Evolutionary conservation across 1,284 basidiomycete species (phyloP).

Genomic region (Boletus smithii): DNA sequence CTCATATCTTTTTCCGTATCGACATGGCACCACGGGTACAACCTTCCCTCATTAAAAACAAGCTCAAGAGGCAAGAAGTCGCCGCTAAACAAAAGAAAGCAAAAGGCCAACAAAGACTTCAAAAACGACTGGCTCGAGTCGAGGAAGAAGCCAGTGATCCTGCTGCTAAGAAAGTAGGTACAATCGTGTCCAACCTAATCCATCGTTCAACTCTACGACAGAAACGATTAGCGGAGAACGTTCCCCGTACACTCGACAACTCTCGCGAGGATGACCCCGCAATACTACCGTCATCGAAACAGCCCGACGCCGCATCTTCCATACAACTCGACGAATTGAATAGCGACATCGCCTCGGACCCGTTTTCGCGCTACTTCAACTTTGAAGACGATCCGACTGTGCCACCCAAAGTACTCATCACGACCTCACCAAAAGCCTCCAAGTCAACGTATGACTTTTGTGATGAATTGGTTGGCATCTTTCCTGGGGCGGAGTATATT

Average conservation of each 20-base stretch:
- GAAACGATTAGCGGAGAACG: slow-evolving; percentile 82
- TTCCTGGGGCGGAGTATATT: slow-evolving; percentile 94
- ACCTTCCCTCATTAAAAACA: slow-evolving; percentile 76
- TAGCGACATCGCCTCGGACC: slow-evolving; percentile 67
- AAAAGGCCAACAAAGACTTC: slow-evolving; percentile 79
- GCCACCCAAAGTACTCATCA: slow-evolving; percentile 86
- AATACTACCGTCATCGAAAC: slow-evolving; percentile 53
- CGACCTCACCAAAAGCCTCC: slow-evolving; percentile 85
- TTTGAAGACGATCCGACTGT: slow-evolving; percentile 58
- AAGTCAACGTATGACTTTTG: slow-evolving; percentile 85
- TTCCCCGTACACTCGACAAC: slow-evolving; percentile 92
- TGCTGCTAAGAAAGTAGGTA: slow-evolving; percentile 65
- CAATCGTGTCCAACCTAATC: not conserved
- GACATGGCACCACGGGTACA: slow-evolving; percentile 58
- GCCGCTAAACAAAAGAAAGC: slow-evolving; percentile 73
- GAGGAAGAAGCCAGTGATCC: slow-evolving; percentile 73
- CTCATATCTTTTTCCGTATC: not conserved
- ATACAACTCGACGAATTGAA: slow-evolving; percentile 54
- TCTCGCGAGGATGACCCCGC: slow-evolving; percentile 88
- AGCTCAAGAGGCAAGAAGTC: slow-evolving; percentile 78
- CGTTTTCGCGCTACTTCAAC: slow-evolving; percentile 69
- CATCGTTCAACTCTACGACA: slow-evolving; percentile 37
- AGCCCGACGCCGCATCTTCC: slow-evolving; percentile 32
- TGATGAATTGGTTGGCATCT: slow-evolving; percentile 86
- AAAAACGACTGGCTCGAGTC: slow-evolving; percentile 70